A percentile compares a stretch with the other conserved stretches of the same genome.
Evolutionary conservation across 768 basidiomycete species (phyloP).

Genomic region (Phylloporus sp.): DNA sequence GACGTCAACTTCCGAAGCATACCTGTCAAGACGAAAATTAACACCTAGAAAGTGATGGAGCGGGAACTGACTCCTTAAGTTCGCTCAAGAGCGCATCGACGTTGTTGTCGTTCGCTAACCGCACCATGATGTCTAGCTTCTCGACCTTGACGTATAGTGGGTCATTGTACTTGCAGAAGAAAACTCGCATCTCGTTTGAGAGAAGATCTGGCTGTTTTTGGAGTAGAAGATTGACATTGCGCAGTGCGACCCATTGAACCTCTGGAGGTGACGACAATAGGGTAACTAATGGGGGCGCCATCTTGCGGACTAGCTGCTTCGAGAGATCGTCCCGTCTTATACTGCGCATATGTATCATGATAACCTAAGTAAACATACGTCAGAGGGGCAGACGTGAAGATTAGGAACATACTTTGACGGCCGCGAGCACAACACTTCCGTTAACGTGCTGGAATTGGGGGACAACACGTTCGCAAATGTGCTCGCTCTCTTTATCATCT

Average conservation of each 20-base stretch:
- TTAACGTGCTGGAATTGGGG: slow-evolving; percentile 99
- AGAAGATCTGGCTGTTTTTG: slow-evolving; percentile 90
- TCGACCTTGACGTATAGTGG: slow-evolving; percentile 98
- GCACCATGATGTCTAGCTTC: slow-evolving; percentile 98
- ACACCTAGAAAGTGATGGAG: background rate
- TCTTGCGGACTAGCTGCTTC: slow-evolving; percentile 85
- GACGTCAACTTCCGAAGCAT: slow-evolving; percentile 95
- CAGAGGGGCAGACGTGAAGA: background rate
- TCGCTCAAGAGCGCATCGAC: slow-evolving; percentile 94
- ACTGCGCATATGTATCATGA: slow-evolving; percentile 93
- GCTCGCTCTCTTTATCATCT: slow-evolving; percentile 94
- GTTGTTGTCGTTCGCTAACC: slow-evolving; percentile 84
- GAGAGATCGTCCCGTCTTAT: slow-evolving; percentile 79
- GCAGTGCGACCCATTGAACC: slow-evolving; percentile 96
- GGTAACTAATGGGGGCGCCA: slow-evolving; percentile 95
- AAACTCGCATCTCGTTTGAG: slow-evolving; percentile 95
- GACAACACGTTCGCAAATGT: slow-evolving; percentile 97
- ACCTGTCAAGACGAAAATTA: slow-evolving; percentile 43
- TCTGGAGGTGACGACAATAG: slow-evolving; percentile 95
- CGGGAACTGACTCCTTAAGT: slow-evolving; percentile 77
- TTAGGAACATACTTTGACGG: slow-evolving; percentile 66
- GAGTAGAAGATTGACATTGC: slow-evolving; percentile 93
- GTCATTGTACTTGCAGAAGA: slow-evolving; percentile 99
- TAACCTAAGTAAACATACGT: slow-evolving; percentile 50
- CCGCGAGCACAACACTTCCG: slow-evolving; percentile 92